Conservation (phyloP, 306 rosid genomes). For the Cicer yamashitae region DNA sequence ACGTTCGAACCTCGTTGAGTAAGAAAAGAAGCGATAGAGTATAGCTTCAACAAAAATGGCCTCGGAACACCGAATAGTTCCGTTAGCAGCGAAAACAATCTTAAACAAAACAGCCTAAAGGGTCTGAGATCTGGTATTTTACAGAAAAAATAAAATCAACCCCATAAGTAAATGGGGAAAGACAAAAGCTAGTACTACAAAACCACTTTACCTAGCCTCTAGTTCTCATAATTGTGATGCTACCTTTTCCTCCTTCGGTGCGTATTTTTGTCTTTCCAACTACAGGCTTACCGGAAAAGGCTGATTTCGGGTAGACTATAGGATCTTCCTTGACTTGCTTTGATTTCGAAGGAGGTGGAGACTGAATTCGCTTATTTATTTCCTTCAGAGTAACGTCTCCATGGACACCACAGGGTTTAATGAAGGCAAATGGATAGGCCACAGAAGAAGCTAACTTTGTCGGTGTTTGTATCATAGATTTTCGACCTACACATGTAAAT, state of each 20-base stretch:
- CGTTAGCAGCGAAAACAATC: background rate
- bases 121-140: background rate
- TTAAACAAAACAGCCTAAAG: background rate
- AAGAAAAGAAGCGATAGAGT: background rate
- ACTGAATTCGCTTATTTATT: conserved; percentile 82
- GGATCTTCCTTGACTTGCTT: conserved; percentile 66
- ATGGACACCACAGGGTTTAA: conserved; percentile 81
- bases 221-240: conserved; percentile 98
- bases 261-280: conserved; percentile 90
- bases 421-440: conserved; percentile 90
- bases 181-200: conserved; percentile 13
- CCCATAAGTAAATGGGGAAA: conserved; percentile 26
- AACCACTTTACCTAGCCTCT: conserved; percentile 66
- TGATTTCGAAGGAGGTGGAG: conserved; percentile 71
- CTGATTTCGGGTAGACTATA: conserved; percentile 73
- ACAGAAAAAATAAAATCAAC: background rate
- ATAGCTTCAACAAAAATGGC: conserved; percentile 2
- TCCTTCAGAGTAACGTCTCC: conserved; percentile 94
- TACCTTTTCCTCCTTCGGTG: conserved; percentile 93
- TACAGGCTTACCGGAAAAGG: conserved; percentile 94
- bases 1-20: background rate
- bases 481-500: conserved; percentile 67
- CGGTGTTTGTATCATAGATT: conserved; percentile 71
- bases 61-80: background rate
- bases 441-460: conserved; percentile 74